phyloP scores from a whole-genome alignment of 495 filamentous ascomycete species.

The Saxophila tyrrhenica region DNA sequence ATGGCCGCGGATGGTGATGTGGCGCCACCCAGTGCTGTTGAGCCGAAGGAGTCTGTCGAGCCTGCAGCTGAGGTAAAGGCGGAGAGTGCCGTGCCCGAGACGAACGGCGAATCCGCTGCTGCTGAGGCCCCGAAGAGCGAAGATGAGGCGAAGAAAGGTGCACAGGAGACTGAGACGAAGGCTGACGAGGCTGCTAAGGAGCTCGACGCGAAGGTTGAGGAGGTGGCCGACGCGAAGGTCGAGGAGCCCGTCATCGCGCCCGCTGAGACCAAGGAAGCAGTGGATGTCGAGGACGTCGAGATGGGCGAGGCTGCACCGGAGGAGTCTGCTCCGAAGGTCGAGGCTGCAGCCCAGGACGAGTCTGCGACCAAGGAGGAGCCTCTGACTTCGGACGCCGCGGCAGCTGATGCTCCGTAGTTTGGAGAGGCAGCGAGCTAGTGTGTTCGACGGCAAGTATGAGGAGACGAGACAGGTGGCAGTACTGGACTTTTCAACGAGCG shows the following conservation, averaged over 20 bases:
- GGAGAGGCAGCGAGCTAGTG: too few species aligned
- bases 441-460: too few species aligned
- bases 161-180: constrained; percentile 11
- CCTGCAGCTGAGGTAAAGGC: constrained; percentile 1
- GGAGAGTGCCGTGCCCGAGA: constrained; percentile 15
- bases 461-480: not conserved
- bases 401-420: not conserved
- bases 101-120: constrained; percentile 4
- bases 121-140: not conserved
- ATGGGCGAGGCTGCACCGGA: not conserved
- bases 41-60: constrained; percentile 8
- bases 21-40: constrained; percentile 31
- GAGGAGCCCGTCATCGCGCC: not conserved
- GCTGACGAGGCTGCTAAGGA: constrained; percentile 1
- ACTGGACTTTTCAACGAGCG: not conserved
- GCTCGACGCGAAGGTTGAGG: not conserved
- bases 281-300: not conserved
- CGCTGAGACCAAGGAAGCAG: constrained; percentile 1
- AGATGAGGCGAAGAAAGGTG: constrained; percentile 6
- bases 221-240: constrained; percentile 1
- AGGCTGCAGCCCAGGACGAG: not conserved
- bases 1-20: constrained; percentile 40
- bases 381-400: not conserved
- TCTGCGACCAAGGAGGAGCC: not conserved
- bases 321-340: not conserved